These are phyloP conservation scores for Cutaneotrichosporon mucoides DNA, from an alignment of 1,284 basidiomycete genomes.

Conservation along the genomic window DNA sequence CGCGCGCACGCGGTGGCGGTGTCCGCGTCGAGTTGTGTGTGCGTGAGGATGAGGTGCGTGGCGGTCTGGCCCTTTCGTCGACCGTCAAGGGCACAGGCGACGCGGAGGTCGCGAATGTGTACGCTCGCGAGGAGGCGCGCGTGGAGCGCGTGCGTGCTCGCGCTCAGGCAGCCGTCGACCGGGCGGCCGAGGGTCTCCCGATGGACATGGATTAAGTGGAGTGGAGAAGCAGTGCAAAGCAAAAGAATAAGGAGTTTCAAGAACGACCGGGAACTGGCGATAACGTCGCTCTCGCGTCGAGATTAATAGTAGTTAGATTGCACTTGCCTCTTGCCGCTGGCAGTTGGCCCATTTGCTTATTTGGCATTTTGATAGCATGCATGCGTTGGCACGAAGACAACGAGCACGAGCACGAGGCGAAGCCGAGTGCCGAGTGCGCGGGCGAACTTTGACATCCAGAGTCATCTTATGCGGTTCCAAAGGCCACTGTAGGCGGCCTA, in stretches of 20 bases:
- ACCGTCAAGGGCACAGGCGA: conserved; percentile 28
- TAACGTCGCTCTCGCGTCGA: too few relatives aligned
- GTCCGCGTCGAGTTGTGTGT: conserved; percentile 37
- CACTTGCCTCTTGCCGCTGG: too few relatives aligned
- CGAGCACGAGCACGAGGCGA: too few relatives aligned
- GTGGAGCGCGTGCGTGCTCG: conserved; percentile 12
- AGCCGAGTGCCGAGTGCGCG: too few relatives aligned
- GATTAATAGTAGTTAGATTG: too few relatives aligned
- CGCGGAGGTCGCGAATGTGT: conserved; percentile 33
- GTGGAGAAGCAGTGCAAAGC: neutral
- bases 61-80: conserved; percentile 27
- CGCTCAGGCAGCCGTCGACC: conserved; percentile 10
- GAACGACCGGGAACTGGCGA: too few relatives aligned
- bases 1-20: neutral
- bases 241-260: too few relatives aligned
- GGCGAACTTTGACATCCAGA: too few relatives aligned
- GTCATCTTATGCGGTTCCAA: too few relatives aligned
- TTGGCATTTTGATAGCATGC: neutral
- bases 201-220: neutral
- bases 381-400: neutral
- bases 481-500: too few relatives aligned
- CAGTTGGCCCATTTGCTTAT: neutral
- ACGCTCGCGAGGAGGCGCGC: conserved; percentile 32
- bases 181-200: conserved; percentile 12
- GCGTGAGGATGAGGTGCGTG: conserved; percentile 36